Evolutionary conservation across 2,329 filamentous ascomycete species (phyloP), one percentile per base, ranked within the genome.

Genomic region (Aspergillus awamori): DNA sequence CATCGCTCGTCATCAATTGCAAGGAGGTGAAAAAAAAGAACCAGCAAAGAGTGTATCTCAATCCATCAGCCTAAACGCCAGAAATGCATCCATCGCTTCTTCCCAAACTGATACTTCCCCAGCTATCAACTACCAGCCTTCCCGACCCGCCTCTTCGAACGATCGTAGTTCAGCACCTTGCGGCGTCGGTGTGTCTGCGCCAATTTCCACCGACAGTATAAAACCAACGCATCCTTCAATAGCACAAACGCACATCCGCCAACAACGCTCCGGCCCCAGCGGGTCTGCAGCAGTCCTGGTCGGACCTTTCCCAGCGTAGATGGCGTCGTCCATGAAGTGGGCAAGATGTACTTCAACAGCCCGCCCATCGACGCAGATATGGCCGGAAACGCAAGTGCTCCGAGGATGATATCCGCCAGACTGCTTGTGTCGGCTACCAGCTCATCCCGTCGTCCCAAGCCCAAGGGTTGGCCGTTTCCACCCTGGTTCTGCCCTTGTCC

Each of bases 161-260:
- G 75, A 59, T 82, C 78, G 57, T 80, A 82, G 67, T 83, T 79
- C 65, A 82, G 62, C 52, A 83, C 76, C 64, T 75, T 79, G 58
- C 81, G 74, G 59, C 77, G 77, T 52, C 78, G 73, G 69, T 83
- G 81, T 39, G 76, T 74, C 63, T 81, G 78, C 0, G 81, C 80
- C 48, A 81, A 65, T 63, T 78, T 80, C 77, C 80, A 83, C 59
- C 80, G 76, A 53, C 79, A 86, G 69, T 89, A 89, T 2, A 89
- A 76, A 67, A 86, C 77, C 36, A 89, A 69, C 6, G 84, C 84
- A 73, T 89, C 87, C 75, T 94, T 95, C 56, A 97, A 76, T 8
- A 97, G 88, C 15, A 98, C 88, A 70, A 94, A 97, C 20, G 96
- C 78, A 72, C 92, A 95, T 0, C 95, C 95, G 1, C 95, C 95